These are phyloP conservation scores for Trichoderma harzianum DNA, from an alignment of 2,329 filamentous ascomycete species.

Conservation along the genomic window DNA sequence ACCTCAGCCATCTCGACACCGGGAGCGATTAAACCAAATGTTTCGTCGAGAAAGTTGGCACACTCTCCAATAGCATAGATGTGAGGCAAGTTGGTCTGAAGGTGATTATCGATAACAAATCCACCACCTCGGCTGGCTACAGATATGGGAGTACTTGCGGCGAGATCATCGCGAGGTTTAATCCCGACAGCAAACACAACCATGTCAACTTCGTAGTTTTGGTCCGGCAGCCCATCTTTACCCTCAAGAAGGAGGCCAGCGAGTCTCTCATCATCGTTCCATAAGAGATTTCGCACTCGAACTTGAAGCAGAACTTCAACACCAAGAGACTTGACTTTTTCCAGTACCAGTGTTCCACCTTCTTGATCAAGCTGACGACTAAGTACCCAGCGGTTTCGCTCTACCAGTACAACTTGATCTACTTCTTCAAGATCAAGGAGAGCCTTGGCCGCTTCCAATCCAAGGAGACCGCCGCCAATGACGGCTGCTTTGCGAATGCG, in stretches of 20 bases:
- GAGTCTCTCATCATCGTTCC: slow-evolving; percentile 64
- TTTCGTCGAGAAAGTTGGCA: slow-evolving; percentile 82
- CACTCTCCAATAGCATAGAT: slow-evolving; percentile 91
- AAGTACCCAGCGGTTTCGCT: slow-evolving; percentile 78
- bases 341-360: slow-evolving; percentile 76
- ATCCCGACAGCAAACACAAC: slow-evolving; percentile 91
- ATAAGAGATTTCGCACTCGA: slow-evolving; percentile 68
- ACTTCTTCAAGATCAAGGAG: slow-evolving; percentile 9
- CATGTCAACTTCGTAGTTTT: slow-evolving; percentile 71
- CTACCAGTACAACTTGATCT: slow-evolving; percentile 68
- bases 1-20: slow-evolving; percentile 93
- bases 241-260: slow-evolving; percentile 70
- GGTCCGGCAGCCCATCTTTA: slow-evolving; percentile 53
- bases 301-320: slow-evolving; percentile 77
- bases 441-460: slow-evolving; percentile 45
- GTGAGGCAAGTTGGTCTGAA: slow-evolving; percentile 67
- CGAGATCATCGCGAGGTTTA: slow-evolving; percentile 74
- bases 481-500: slow-evolving; percentile 47
- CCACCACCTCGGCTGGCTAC: slow-evolving; percentile 72
- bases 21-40: slow-evolving; percentile 83
- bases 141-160: slow-evolving; percentile 63
- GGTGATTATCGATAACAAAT: slow-evolving; percentile 64
- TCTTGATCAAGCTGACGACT: slow-evolving; percentile 79
- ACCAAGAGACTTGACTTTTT: slow-evolving; percentile 74
- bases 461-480: slow-evolving; percentile 79